These are phyloP conservation scores for Tricholomella constricta DNA, from an alignment of 768 basidiomycete genomes.

Conservation along the genomic window DNA sequence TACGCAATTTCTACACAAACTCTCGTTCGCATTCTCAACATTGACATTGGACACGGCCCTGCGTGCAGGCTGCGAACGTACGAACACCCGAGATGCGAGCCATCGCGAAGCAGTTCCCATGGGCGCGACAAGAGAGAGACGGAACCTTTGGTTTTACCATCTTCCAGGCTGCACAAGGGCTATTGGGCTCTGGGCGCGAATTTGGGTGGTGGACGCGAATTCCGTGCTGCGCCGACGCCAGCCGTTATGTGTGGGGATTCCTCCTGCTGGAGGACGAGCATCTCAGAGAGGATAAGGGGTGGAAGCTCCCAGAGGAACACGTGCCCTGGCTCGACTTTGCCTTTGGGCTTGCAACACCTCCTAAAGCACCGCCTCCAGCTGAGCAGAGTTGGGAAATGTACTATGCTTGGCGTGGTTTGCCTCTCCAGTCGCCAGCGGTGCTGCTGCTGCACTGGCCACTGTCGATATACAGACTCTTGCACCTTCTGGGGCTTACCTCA, in stretches of 20 bases:
- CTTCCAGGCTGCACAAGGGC: slow-evolving; percentile 12
- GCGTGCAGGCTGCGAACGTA: background rate
- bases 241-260: slow-evolving; percentile 34
- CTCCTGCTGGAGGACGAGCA: slow-evolving; percentile 31
- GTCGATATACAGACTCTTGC: slow-evolving; percentile 38
- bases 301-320: slow-evolving; percentile 35
- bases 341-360: slow-evolving; percentile 19
- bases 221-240: slow-evolving; percentile 17
- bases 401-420: slow-evolving; percentile 47
- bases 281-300: slow-evolving; percentile 32
- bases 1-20: too few relatives aligned
- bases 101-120: slow-evolving; percentile 25
- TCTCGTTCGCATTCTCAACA: too few relatives aligned
- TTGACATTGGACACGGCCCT: too few relatives aligned
- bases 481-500: slow-evolving; percentile 33
- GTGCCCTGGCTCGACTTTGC: slow-evolving; percentile 35
- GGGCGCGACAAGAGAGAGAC: slow-evolving; percentile 18
- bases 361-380: slow-evolving; percentile 25
- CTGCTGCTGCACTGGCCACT: slow-evolving; percentile 48
- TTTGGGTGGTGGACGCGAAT: slow-evolving; percentile 42
- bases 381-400: slow-evolving; percentile 44
- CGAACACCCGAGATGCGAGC: slow-evolving; percentile 17
- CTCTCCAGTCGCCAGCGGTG: slow-evolving; percentile 43
- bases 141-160: slow-evolving; percentile 15
- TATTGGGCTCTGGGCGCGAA: slow-evolving; percentile 38